phyloP scores from a whole-genome alignment of 2,329 filamentous ascomycete species.

The Pseudogymnoascus sp. region DNA sequence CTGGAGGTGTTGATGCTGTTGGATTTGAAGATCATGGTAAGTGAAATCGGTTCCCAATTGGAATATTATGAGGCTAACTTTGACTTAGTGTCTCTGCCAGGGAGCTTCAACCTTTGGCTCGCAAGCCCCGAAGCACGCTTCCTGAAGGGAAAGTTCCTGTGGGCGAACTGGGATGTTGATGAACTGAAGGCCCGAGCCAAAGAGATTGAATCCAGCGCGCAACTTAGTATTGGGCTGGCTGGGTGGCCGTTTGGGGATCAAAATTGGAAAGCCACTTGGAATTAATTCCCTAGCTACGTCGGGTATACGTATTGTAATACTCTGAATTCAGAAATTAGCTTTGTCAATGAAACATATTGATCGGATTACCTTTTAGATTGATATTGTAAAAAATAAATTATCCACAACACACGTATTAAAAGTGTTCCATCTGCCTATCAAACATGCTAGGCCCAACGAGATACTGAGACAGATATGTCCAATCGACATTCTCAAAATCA shows the following conservation, averaged over 20 bases:
- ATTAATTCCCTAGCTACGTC: neutral
- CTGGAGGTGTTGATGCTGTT: slow-evolving; percentile 21
- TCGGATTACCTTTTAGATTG: no score
- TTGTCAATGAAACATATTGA: no score
- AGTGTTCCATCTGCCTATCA: neutral
- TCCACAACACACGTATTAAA: neutral
- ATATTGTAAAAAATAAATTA: neutral
- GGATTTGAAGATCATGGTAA: slow-evolving; percentile 30
- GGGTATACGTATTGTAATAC: no score
- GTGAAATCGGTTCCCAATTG: slow-evolving; percentile 13
- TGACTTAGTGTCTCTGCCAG: slow-evolving; percentile 21
- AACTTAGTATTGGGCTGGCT: slow-evolving; percentile 20
- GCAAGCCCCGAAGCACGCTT: slow-evolving; percentile 39
- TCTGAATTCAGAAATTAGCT: no score
- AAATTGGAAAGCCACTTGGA: slow-evolving; percentile 8
- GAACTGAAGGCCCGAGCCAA: slow-evolving; percentile 39
- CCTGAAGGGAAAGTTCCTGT: slow-evolving; percentile 41
- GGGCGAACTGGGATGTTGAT: slow-evolving; percentile 46
- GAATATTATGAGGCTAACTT: slow-evolving; percentile 19
- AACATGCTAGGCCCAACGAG: neutral
- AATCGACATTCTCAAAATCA: slow-evolving; percentile 23
- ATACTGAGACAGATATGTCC: slow-evolving; percentile 15
- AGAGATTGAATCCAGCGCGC: slow-evolving; percentile 28
- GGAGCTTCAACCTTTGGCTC: slow-evolving; percentile 24
- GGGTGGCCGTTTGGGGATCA: slow-evolving; percentile 21